Base-by-base conservation (phyloP, 495 filamentous ascomycete species). In the Penicillium pulvis region DNA sequence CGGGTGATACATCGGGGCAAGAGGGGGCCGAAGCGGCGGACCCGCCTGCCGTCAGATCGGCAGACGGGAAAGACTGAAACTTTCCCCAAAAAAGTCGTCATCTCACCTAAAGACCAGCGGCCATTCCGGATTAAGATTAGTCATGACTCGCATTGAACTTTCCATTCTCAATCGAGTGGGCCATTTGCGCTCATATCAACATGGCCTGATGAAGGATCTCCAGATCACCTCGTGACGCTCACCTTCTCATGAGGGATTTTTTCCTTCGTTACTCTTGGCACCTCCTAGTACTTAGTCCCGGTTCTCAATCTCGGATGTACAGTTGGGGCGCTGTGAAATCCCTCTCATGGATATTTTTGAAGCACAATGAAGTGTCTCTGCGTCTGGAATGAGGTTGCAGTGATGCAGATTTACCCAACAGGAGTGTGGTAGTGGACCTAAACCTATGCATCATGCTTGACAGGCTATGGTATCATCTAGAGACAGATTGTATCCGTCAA, bases 41-140 rank as follows among this genome's bases (percentile, higher is more conserved):
- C 56, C 64, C 58, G 48, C 70, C 58, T 48, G 45, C 59, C 23
- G 48, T 57, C 45, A 56, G 62, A 64, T 73, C 70, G 30, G 51
- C 69, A 36, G 67, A 70, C 30, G 56, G 51, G 16, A 66, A 68
- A 53, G 63, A 66, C 28, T 68, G 58, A 63, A 39, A 42, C 33
- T 46, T 39, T 23, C 19, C 9, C 19, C n/a, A 11, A 44, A 23
- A 39, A 23, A 19, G 4, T 31, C 51, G 23, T 53, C 51, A 53
- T 53, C 12, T 53, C 10, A 30, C 42, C 14, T 19, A 33, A 44
- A 28, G 26, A 47, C n/a, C 24, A 23, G n/a, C 35, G 39, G 23
- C 14, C 39, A 19, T 24, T 55, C 23, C 11, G 26, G 52, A 35
- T 3, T 7, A 55, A 46, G 36, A 60, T 51, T 41, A 41, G 14